A percentile compares a stretch with the other conserved stretches of the same genome.
Evolutionary conservation across 75 land plant species (phyloP).

Genomic region (Pinus tabuliformis): DNA sequence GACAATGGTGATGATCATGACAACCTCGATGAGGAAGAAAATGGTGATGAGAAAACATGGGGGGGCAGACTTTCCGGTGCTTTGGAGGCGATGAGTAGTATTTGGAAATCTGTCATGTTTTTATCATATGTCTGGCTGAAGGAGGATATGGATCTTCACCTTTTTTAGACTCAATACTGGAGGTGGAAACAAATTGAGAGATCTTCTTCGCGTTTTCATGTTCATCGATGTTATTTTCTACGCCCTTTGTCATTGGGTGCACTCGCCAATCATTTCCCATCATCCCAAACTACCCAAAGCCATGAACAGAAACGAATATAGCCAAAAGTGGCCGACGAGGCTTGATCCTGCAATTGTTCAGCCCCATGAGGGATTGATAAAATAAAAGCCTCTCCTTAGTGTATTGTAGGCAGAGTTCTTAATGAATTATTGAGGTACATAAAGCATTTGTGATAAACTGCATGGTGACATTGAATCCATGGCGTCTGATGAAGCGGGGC

Average conservation of each 20-base stretch:
- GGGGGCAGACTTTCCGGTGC: slow-evolving; percentile 23
- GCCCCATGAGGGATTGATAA: too few relatives aligned
- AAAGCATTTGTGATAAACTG: too few relatives aligned
- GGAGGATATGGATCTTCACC: background rate
- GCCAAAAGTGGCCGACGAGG: too few relatives aligned
- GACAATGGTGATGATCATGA: slow-evolving; percentile 12
- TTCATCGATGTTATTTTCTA: background rate
- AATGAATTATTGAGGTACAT: too few relatives aligned
- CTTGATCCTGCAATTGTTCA: too few relatives aligned
- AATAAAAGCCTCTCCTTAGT: too few relatives aligned
- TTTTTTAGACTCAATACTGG: background rate
- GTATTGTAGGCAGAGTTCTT: too few relatives aligned
- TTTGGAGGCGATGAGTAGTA: slow-evolving; percentile 28
- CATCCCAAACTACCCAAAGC: background rate
- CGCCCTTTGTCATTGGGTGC: slow-evolving; percentile 9
- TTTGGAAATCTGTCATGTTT: background rate
- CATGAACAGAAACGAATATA: too few relatives aligned
- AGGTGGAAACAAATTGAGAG: background rate
- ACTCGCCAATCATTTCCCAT: slow-evolving; percentile 20
- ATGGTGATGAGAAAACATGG: slow-evolving; percentile 35
- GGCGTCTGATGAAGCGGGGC: too few relatives aligned
- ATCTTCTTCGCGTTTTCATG: background rate
- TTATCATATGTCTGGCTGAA: background rate
- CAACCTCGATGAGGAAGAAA: slow-evolving; percentile 14
- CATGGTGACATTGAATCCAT: too few relatives aligned